These are phyloP conservation scores for Deakozyma indianensis DNA, from an alignment of 805 yeast genomes.

Conservation along the genomic window DNA sequence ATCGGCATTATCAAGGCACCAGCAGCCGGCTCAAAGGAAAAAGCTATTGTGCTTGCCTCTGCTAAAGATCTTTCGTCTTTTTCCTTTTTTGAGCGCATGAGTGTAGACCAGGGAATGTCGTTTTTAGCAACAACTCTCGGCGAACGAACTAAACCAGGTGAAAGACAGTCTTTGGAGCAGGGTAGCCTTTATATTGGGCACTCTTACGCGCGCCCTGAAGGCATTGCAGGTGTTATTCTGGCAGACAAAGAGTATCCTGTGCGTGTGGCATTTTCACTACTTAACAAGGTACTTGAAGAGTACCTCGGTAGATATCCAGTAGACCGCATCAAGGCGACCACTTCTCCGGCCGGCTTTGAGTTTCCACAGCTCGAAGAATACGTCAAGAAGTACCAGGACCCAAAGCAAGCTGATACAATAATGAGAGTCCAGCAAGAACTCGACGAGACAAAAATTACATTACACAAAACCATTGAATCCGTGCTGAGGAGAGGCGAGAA, in stretches of 20 bases:
- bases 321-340: constrained; percentile 17
- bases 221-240: constrained; percentile 79
- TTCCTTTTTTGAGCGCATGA: constrained; percentile 72
- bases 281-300: constrained; percentile 78
- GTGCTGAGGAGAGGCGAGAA: constrained; percentile 95
- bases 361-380: constrained; percentile 54
- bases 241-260: constrained; percentile 94
- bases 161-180: constrained; percentile 90
- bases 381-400: constrained; percentile 83
- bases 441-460: constrained; percentile 91
- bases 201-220: constrained; percentile 80
- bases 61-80: constrained; percentile 77
- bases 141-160: constrained; percentile 74
- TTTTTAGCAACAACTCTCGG: constrained; percentile 87
- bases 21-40: constrained; percentile 29
- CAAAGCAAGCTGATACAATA: constrained; percentile 90
- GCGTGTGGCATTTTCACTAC: constrained; percentile 85
- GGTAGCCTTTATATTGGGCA: constrained; percentile 74
- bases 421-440: constrained; percentile 96
- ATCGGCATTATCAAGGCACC: constrained; percentile 66
- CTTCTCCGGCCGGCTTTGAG: constrained; percentile 30
- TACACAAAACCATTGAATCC: constrained; percentile 89
- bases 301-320: constrained; percentile 59
- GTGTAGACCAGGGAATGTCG: constrained; percentile 86
- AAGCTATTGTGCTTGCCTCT: constrained; percentile 61